Base-by-base conservation (phyloP, 345 rosid species). In the Laguncularia racemosa region DNA sequence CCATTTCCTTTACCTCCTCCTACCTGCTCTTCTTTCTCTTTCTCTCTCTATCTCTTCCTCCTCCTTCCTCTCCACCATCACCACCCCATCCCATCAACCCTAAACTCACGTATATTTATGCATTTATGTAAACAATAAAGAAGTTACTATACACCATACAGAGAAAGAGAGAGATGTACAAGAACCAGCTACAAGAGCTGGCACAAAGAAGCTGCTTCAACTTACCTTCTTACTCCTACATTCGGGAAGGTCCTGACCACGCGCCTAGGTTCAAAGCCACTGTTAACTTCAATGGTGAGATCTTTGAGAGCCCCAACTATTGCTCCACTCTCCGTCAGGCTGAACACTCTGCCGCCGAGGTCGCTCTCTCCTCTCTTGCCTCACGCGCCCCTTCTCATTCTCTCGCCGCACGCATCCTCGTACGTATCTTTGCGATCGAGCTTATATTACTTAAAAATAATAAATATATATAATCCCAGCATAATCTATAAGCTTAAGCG, bases 121-220 rank as follows among this genome's bases (percentile, higher is more conserved):
- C 40, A 33, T 33, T 33, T 33, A 33, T 33, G 40, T 33, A 33
- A 33, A 33, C 7, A 33, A 33, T 4, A 4, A 33, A 33, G 5
- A 23, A 23, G 28, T 23, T 2, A 23, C 28, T 6, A 23, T 23
- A 23, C 28, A 23, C 28, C 28, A 23, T 23, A 33, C 6, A 49
- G 15, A 43, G 26, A 13, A 13, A 50, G 18, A 28, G 20, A 57
- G 80, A 75, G 74, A 93, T 93, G 99, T 93, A 93, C 73, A 93
- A 93, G 91, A 93, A 93, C 79, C 99, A 93, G 96, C 83, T 93
- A n/a, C 99, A 93, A 63, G 99, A 93, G 97, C 88, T 93, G 76
- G 99, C 99, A 62, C 99, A 92, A 81, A 79, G 99, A 78, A 92
- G 97, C 97, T 93, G 99, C 84, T 93, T 93, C 73, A 76, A 68